phyloP scores from a whole-genome alignment of 495 filamentous ascomycete species.

The Aspergillus bertholletiae region DNA sequence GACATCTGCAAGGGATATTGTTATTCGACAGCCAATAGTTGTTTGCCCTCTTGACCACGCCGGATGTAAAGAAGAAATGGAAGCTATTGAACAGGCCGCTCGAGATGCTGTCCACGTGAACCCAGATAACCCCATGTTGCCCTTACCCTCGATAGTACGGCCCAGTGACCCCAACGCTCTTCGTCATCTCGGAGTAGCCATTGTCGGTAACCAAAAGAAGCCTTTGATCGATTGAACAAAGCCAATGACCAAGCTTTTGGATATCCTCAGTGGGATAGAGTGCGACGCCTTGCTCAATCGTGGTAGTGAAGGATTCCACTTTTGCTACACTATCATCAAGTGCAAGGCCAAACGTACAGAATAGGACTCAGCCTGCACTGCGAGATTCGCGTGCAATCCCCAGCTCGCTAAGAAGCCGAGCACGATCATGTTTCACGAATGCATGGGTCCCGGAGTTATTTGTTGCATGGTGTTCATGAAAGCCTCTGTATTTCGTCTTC shows the following conservation, averaged over 20 bases:
- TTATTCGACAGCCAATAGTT: conserved; percentile 88
- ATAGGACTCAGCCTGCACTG: conserved; percentile 1
- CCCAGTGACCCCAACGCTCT: conserved; percentile 74
- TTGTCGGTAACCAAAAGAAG: conserved; percentile 83
- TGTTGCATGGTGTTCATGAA: conserved; percentile 29
- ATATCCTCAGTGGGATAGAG: background rate
- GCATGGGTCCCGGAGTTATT: conserved; percentile 40
- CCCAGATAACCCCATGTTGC: conserved; percentile 83
- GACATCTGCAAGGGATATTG: conserved; percentile 85
- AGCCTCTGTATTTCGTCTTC: conserved; percentile 23
- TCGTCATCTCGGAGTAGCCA: conserved; percentile 72
- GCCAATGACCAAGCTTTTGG: background rate
- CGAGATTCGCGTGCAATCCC: conserved; percentile 8
- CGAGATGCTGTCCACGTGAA: conserved; percentile 86
- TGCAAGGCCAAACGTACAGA: background rate
- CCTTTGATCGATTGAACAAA: conserved; percentile 74
- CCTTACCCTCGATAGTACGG: conserved; percentile 75
- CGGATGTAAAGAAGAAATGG: conserved; percentile 96
- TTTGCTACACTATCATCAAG: background rate
- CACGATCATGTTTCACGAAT: conserved; percentile 38
- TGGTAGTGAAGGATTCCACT: background rate
- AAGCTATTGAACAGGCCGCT: conserved; percentile 91
- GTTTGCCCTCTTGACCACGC: conserved; percentile 95
- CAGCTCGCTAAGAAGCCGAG: conserved; percentile 12
- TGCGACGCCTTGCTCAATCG: background rate